Evolutionary conservation across 2,329 filamentous ascomycete species (phyloP).

Genomic region (Scleromitrula shiraiana): DNA sequence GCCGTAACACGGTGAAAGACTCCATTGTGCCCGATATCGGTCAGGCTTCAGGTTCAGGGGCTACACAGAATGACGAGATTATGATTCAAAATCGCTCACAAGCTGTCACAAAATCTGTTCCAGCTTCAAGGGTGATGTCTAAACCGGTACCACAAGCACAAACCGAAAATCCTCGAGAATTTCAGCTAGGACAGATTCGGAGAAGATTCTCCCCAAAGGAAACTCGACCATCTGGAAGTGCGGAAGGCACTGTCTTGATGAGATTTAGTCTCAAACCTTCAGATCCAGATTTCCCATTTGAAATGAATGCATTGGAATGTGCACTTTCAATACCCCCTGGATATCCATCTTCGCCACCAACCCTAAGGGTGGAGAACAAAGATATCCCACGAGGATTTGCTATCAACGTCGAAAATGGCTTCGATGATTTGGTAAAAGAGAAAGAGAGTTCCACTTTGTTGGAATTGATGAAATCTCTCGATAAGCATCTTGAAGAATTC

Average conservation of each 20-base stretch:
- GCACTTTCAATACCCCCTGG: conserved; percentile 53
- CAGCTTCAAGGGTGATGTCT: conserved; percentile 44
- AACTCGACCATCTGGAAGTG: conserved; percentile 18
- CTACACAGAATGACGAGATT: not conserved
- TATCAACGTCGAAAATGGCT: conserved; percentile 70
- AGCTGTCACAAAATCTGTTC: conserved; percentile 27
- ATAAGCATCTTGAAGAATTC: conserved; percentile 63
- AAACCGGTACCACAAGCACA: conserved; percentile 61
- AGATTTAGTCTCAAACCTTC: conserved; percentile 62
- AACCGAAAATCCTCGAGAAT: conserved; percentile 59
- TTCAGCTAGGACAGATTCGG: conserved; percentile 66
- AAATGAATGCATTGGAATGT: conserved; percentile 61
- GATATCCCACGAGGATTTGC: conserved; percentile 65
- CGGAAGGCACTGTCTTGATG: conserved; percentile 39
- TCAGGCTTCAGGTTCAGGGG: conserved; percentile 12
- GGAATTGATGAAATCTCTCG: conserved; percentile 58
- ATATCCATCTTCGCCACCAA: conserved; percentile 53
- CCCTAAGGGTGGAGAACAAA: conserved; percentile 57
- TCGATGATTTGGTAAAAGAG: conserved; percentile 54
- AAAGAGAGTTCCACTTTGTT: conserved; percentile 52
- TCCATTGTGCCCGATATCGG: conserved; percentile 11
- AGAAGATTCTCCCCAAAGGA: conserved; percentile 53
- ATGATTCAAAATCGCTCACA: conserved; percentile 27
- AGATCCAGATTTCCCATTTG: conserved; percentile 78
- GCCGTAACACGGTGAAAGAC: conserved; percentile 10